Evolutionary conservation across 495 filamentous ascomycete genomes (phyloP), one percentile per base, ranked within the genome.

Genomic region (Podospora comata): DNA sequence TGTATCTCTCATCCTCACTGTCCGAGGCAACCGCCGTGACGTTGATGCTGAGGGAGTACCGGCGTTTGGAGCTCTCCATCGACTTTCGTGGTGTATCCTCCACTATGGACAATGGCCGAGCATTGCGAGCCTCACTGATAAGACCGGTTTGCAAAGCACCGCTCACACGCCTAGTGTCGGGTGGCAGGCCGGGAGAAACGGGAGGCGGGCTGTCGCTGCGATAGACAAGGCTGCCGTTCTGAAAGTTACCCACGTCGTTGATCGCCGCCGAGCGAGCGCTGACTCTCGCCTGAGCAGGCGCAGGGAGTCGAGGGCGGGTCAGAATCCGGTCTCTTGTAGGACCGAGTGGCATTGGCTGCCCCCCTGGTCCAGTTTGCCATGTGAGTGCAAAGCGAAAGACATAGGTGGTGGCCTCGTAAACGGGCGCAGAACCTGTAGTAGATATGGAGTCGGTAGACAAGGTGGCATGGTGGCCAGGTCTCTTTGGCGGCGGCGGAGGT

Each of bases 281-380:
- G 26, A 91, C 75, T 61, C 83, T 80, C 13, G 78, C 75, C 67
- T 91, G 89, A 1, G 92, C 89, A 3, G 90, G 85, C 2, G 86
- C 84, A 2, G 95, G 94, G 2, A 98, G 84, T 39, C 90, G 86
- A 0, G 95, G 93, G 6, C 90, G 85, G 63, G 82, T 85, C 5
- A 97, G 84, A 66, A 81, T 74, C 18, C 79, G 75, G 64, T 83
- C 76, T 7, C 76, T 75, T 1, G 77, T 71, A 13, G 79, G 72
- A 62, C 60, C 60, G 20, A 65, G 73, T n/a, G 70, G 70, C 64
- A 71, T 64, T 23, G 54, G 60, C 7, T 70, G 11, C 68, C 71
- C 65, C 63, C 73, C 77, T 67, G 30, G 74, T 73, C 39, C 70
- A 32, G 64, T 68, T 55, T 71, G 73, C 70, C 71, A 77, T 4